phyloP scores from a whole-genome alignment of 305 asterid genomes.

The Fraxinus xanthoxyloides region DNA sequence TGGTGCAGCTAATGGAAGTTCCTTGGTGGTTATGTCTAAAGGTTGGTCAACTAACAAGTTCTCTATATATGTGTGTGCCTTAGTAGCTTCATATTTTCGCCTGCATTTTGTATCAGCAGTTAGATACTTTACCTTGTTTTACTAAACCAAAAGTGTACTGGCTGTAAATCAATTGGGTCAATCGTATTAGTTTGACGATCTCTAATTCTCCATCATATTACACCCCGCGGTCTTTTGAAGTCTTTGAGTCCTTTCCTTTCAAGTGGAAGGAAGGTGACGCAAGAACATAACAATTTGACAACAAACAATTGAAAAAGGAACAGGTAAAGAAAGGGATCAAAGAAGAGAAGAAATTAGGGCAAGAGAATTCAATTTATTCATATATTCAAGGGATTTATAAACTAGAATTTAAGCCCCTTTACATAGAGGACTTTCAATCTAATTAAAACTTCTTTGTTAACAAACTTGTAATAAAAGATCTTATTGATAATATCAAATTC shows the following conservation, averaged over 20 bases:
- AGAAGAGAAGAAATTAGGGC: background rate
- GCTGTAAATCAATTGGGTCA: background rate
- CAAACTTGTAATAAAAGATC: background rate
- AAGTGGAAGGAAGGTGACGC: background rate
- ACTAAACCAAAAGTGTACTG: no score
- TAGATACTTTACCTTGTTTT: background rate
- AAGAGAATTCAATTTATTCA: background rate
- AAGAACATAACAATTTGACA: background rate
- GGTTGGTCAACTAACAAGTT: conserved; percentile 44
- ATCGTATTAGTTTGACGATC: background rate
- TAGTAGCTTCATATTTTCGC: background rate
- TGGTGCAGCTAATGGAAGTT: conserved; percentile 95
- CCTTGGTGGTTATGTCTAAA: conserved; percentile 96
- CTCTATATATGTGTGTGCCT: background rate
- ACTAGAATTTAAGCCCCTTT: background rate
- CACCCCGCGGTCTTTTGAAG: background rate
- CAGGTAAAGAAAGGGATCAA: background rate
- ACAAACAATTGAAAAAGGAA: background rate
- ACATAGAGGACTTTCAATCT: background rate
- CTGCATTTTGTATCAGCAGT: background rate
- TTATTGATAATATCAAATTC: background rate
- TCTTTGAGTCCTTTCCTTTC: background rate
- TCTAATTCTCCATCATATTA: background rate
- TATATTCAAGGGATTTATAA: background rate
- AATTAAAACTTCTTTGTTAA: background rate